Evolutionary conservation across 345 rosid species (phyloP).

Genomic region (Syzygium oleosum): DNA sequence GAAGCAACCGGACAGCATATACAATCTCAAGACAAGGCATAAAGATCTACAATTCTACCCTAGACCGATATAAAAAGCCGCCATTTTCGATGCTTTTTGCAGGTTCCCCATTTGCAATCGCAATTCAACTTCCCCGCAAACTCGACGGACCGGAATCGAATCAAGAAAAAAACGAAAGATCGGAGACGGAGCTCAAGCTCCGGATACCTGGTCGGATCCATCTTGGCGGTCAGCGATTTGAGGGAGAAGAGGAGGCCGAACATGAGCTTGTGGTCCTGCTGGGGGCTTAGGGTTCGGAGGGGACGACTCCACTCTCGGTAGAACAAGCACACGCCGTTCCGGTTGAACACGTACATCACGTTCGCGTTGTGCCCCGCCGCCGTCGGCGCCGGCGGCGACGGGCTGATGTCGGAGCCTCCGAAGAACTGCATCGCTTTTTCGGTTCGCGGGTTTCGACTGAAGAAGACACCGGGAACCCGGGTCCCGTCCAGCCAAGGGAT

Average conservation of each 20-base stretch:
- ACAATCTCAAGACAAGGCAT: neutral
- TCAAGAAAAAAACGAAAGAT: neutral
- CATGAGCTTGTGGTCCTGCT: slow-evolving; percentile 96
- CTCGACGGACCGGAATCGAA: neutral
- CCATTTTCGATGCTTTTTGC: neutral
- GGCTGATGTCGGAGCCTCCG: slow-evolving; percentile 86
- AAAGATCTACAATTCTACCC: neutral
- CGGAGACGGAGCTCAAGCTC: rapidly evolving
- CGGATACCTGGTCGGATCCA: neutral
- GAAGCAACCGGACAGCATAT: neutral
- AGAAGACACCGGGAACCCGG: neutral
- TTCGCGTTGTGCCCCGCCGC: slow-evolving; percentile 76
- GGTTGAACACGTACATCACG: slow-evolving; percentile 77
- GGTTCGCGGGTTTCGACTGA: neutral
- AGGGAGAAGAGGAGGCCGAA: slow-evolving; percentile 96
- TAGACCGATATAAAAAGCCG: neutral
- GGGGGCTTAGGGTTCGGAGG: slow-evolving; percentile 73
- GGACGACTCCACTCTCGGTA: slow-evolving; percentile 91
- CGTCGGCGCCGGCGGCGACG: slow-evolving; percentile 65
- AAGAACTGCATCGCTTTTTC: slow-evolving; percentile 67
- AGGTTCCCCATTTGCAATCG: neutral
- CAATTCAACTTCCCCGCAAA: neutral
- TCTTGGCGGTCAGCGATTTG: slow-evolving; percentile 58
- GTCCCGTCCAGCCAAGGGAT: no score
- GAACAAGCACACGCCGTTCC: slow-evolving; percentile 84